These are phyloP conservation scores for Silene latifolia DNA, from an alignment of 148 eudicot species.

Conservation along the genomic window DNA sequence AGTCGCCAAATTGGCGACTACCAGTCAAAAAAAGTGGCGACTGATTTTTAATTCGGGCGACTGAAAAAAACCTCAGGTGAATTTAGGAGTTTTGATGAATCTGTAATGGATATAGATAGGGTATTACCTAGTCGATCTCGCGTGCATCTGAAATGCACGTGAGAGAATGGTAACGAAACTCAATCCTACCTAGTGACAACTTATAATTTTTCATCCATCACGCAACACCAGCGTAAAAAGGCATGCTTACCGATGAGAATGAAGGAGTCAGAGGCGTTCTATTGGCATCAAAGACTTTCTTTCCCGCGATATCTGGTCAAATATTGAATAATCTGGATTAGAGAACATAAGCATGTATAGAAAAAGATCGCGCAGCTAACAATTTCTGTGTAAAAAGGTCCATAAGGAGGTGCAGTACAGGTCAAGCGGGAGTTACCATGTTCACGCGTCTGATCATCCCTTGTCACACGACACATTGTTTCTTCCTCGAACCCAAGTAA, in stretches of 20 bases:
- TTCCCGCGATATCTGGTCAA: constrained; percentile 7
- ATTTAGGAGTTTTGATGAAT: too few relatives aligned
- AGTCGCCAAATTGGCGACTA: too few relatives aligned
- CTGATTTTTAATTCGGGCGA: too few relatives aligned
- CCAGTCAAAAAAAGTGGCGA: too few relatives aligned
- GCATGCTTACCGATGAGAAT: neutral
- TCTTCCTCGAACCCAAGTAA: neutral
- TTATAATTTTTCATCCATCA: neutral
- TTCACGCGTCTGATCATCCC: constrained; percentile 3
- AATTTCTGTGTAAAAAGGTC: too few relatives aligned
- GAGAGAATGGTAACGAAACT: neutral
- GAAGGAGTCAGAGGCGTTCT: constrained; percentile 6
- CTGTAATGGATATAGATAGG: too few relatives aligned
- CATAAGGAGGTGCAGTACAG: neutral
- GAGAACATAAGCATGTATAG: too few relatives aligned
- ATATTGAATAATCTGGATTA: neutral
- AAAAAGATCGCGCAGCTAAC: too few relatives aligned
- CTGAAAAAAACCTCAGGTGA: too few relatives aligned
- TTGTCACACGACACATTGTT: neutral
- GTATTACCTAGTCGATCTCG: too few relatives aligned
- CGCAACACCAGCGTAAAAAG: neutral
- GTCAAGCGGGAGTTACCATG: neutral
- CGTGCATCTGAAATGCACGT: neutral
- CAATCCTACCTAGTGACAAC: too few relatives aligned
- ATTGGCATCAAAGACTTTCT: neutral